A percentile compares a stretch with the other conserved stretches of the same genome.
Conservation (phyloP, 208 protist species). For the Naegleria fowleri region DNA sequence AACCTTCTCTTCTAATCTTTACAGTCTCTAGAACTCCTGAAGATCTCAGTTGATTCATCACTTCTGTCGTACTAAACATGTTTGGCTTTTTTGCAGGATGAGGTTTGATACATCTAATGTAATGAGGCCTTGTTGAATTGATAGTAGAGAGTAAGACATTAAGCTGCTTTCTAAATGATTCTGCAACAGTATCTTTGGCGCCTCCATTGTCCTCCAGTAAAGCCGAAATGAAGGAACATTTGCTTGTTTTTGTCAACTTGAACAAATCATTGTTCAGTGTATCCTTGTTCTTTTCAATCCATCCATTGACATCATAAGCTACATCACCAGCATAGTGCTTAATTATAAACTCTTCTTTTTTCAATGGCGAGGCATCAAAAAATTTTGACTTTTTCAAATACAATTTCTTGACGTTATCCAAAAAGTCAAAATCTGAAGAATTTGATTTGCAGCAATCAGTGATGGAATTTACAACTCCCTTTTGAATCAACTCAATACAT, state of each 20-base stretch:
- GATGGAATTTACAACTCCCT: neutral
- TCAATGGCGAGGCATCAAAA: slow-evolving; percentile 4
- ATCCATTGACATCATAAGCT: slow-evolving; percentile 49
- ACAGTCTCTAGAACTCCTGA: slow-evolving; percentile 54
- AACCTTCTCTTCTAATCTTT: slow-evolving; percentile 50
- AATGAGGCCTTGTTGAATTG: slow-evolving; percentile 42
- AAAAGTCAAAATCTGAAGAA: neutral
- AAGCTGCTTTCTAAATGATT: slow-evolving; percentile 9
- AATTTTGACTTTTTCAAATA: slow-evolving; percentile 53
- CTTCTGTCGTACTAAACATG: slow-evolving; percentile 44
- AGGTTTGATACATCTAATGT: slow-evolving; percentile 56
- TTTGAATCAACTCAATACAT: slow-evolving; percentile 7
- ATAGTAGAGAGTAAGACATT: slow-evolving; percentile 29
- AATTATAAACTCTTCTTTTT: slow-evolving; percentile 47
- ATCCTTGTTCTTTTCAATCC: slow-evolving; percentile 57
- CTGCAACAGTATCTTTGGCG: neutral
- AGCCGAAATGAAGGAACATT: slow-evolving; percentile 28
- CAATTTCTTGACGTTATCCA: neutral
- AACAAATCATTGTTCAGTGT: slow-evolving; percentile 20
- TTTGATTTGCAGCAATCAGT: slow-evolving; percentile 64
- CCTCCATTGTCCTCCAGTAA: slow-evolving; percentile 6
- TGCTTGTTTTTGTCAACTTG: slow-evolving; percentile 41
- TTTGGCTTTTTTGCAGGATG: slow-evolving; percentile 43
- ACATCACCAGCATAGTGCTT: slow-evolving; percentile 66
- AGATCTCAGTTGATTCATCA: slow-evolving; percentile 48